Evolutionary conservation across 352 stramenopile species (phyloP).

Genomic region (Phytophthora meadii): DNA sequence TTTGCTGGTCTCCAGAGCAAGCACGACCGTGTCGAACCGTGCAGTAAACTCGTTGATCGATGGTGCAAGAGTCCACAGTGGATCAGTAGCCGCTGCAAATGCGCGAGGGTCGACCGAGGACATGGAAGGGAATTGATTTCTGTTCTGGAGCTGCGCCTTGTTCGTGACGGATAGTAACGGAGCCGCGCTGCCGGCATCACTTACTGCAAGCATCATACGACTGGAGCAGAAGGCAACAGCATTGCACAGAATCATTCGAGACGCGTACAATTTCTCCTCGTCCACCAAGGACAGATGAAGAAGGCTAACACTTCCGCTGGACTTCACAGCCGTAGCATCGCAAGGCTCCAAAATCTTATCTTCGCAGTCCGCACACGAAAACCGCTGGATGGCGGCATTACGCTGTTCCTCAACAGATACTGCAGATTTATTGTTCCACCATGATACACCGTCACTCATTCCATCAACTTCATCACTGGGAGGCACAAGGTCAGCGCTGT

Average conservation of each 20-base stretch:
- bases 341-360: slow-evolving; percentile 55
- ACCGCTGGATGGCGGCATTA: slow-evolving; percentile 47
- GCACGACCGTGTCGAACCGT: slow-evolving; percentile 58
- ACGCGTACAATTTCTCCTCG: slow-evolving; percentile 83
- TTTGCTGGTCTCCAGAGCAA: slow-evolving; percentile 59
- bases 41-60: slow-evolving; percentile 67
- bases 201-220: slow-evolving; percentile 74
- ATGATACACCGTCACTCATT: slow-evolving; percentile 45
- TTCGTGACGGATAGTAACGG: slow-evolving; percentile 58
- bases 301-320: slow-evolving; percentile 42
- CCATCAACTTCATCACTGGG: slow-evolving; percentile 37
- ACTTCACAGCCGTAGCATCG: slow-evolving; percentile 33
- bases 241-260: slow-evolving; percentile 85
- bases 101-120: slow-evolving; percentile 57
- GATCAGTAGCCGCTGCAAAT: slow-evolving; percentile 65
- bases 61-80: slow-evolving; percentile 65
- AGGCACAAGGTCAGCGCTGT: slow-evolving; percentile 61
- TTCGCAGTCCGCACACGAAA: slow-evolving; percentile 48
- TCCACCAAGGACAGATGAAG: slow-evolving; percentile 73
- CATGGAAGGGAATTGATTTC: slow-evolving; percentile 55
- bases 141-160: slow-evolving; percentile 40
- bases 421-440: slow-evolving; percentile 53
- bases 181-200: slow-evolving; percentile 45
- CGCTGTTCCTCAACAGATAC: slow-evolving; percentile 60
- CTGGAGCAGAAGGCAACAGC: slow-evolving; percentile 72